phyloP scores from a whole-genome alignment of 208 protist species.

The Leishmania martiniquensis region DNA sequence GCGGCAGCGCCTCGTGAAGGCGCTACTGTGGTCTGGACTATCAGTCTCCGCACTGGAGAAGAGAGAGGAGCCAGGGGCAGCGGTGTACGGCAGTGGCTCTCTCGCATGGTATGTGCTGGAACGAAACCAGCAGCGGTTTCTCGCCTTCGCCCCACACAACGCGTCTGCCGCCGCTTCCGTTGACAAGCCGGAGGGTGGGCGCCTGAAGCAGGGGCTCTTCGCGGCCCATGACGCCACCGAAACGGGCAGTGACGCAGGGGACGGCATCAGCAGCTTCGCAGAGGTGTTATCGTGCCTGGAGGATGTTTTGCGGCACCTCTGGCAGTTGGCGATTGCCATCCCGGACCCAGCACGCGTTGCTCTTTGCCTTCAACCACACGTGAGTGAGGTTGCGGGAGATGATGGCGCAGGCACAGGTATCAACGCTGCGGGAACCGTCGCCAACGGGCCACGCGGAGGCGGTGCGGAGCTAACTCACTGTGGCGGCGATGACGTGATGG shows the following conservation, averaged over 20 bases:
- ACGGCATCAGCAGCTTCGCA: neutral
- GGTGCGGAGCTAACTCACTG: neutral
- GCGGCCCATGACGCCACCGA: neutral
- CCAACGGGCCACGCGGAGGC: neutral
- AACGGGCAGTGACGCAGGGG: neutral
- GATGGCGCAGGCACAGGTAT: neutral
- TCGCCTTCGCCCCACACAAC: slow-evolving; percentile 1
- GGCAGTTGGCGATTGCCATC: slow-evolving; percentile 25
- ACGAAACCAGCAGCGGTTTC: slow-evolving; percentile 34
- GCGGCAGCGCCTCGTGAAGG: slow-evolving; percentile 42
- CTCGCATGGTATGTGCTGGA: slow-evolving; percentile 66
- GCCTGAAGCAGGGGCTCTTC: neutral
- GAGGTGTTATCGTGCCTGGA: neutral
- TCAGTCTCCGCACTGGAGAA: slow-evolving; percentile 8
- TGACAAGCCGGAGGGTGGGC: neutral
- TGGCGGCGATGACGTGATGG: neutral
- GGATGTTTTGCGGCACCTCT: slow-evolving; percentile 19
- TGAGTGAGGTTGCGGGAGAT: neutral
- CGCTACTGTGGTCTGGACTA: slow-evolving; percentile 67
- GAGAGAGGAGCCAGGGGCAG: neutral
- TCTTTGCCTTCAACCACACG: neutral
- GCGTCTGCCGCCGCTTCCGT: neutral
- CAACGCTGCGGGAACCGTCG: neutral
- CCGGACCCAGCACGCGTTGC: slow-evolving; percentile 10
- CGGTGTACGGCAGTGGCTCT: slow-evolving; percentile 62